Evolutionary conservation across 2,329 filamentous ascomycete species (phyloP).

Genomic region (Aspergillus sp.): DNA sequence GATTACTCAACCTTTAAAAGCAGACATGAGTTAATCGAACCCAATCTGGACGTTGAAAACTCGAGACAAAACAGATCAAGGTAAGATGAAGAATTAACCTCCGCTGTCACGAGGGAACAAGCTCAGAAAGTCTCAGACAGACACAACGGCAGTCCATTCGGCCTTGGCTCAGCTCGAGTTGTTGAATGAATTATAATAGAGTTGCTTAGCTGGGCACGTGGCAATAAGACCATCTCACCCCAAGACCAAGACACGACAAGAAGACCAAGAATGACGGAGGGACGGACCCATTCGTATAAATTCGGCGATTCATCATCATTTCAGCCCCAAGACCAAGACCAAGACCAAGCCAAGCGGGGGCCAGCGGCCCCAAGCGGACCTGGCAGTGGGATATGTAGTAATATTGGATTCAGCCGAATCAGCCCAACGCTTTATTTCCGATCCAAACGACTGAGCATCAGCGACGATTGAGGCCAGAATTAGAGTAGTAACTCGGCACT

Average conservation of each 20-base stretch:
- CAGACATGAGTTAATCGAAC: background rate
- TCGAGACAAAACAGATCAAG: background rate
- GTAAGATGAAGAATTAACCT: background rate
- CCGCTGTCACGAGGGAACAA: background rate
- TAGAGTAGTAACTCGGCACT: too few relatives aligned
- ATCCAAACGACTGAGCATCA: background rate
- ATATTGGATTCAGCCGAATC: background rate
- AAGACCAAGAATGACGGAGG: background rate
- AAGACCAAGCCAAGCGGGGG: background rate
- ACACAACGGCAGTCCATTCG: background rate
- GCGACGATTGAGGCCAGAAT: background rate
- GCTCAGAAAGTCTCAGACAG: background rate
- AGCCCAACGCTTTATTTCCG: background rate
- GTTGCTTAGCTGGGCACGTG: background rate
- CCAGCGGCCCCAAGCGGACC: background rate
- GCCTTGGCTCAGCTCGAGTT: too few relatives aligned
- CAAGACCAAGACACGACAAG: background rate
- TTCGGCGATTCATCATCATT: background rate
- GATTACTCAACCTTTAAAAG: background rate
- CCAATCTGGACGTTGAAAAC: background rate
- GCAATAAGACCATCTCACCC: background rate
- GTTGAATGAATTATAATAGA: too few relatives aligned
- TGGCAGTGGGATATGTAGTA: background rate
- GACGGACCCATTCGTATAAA: background rate
- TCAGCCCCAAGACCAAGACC: background rate